phyloP scores from a whole-genome alignment of 257 asterid genomes.

The Verbena officinalis region DNA sequence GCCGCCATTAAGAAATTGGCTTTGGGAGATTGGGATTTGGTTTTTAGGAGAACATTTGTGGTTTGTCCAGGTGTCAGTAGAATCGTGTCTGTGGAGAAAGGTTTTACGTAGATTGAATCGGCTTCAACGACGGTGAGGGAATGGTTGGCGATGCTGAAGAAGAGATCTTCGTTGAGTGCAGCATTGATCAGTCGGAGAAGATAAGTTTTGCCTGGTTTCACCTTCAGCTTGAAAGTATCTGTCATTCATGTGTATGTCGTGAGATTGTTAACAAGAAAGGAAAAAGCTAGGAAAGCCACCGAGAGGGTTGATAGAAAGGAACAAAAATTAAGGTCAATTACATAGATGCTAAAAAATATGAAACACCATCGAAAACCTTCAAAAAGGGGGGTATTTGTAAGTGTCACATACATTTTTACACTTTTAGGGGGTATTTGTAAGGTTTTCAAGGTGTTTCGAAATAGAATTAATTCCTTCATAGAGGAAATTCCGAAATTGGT shows the following conservation, averaged over 20 bases:
- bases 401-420: no score
- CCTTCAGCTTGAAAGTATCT: conserved; percentile 59
- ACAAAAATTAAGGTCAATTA: no score
- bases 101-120: conserved; percentile 57
- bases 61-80: conserved; percentile 66
- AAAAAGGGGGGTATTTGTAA: no score
- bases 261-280: no score
- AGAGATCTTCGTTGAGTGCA: conserved; percentile 63
- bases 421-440: no score
- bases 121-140: conserved; percentile 49
- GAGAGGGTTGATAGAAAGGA: no score
- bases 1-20: conserved; percentile 58
- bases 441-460: background rate
- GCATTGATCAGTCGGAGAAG: conserved; percentile 70
- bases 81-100: conserved; percentile 47
- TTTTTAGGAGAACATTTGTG: conserved; percentile 47
- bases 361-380: no score
- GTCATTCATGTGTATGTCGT: background rate
- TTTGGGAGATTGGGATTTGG: conserved; percentile 42
- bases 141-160: conserved; percentile 63
- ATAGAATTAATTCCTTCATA: background rate
- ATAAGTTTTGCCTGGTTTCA: conserved; percentile 59
- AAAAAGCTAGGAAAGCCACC: no score
- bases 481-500: no score
- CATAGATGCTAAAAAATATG: no score